Evolutionary conservation across 306 rosid species (phyloP).

Genomic region (Potentilla sterilis): DNA sequence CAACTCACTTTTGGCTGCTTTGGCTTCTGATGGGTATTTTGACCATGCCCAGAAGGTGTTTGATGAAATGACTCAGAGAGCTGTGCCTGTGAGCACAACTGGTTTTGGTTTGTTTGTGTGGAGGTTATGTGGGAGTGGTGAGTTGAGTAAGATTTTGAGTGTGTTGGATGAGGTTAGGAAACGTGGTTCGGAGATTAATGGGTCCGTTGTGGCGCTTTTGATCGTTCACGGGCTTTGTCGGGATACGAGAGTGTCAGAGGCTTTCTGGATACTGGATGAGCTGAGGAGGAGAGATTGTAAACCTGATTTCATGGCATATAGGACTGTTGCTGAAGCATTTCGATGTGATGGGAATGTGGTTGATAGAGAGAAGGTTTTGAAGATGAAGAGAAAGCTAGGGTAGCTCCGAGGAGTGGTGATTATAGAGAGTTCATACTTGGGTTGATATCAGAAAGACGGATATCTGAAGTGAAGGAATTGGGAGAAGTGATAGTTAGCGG

Average conservation of each 20-base stretch:
- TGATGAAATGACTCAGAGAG: conserved; percentile 52
- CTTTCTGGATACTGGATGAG: conserved; percentile 55
- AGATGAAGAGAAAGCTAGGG: conserved; percentile 89
- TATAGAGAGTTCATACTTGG: conserved; percentile 59
- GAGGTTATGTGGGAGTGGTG: conserved; percentile 47
- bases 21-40: conserved; percentile 56
- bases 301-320: conserved; percentile 89
- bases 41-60: conserved; percentile 57
- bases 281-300: conserved; percentile 69
- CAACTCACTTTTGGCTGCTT: conserved; percentile 66
- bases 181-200: conserved; percentile 51
- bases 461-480: conserved; percentile 63
- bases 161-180: conserved; percentile 51
- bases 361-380: conserved; percentile 66
- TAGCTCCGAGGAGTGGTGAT: conserved; percentile 71
- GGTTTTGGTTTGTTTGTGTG: conserved; percentile 83
- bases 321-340: conserved; percentile 64
- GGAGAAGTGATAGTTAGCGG: conserved; percentile 73
- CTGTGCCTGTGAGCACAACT: conserved; percentile 49
- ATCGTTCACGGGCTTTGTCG: conserved; percentile 64
- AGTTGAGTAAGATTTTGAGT: conserved; percentile 37
- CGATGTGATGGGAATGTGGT: conserved; percentile 46
- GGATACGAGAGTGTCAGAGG: conserved; percentile 56
- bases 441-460: conserved; percentile 51
- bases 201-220: conserved; percentile 66